Base-by-base conservation (phyloP, 208 protist species). In the Wallacemonas sp. region DNA sequence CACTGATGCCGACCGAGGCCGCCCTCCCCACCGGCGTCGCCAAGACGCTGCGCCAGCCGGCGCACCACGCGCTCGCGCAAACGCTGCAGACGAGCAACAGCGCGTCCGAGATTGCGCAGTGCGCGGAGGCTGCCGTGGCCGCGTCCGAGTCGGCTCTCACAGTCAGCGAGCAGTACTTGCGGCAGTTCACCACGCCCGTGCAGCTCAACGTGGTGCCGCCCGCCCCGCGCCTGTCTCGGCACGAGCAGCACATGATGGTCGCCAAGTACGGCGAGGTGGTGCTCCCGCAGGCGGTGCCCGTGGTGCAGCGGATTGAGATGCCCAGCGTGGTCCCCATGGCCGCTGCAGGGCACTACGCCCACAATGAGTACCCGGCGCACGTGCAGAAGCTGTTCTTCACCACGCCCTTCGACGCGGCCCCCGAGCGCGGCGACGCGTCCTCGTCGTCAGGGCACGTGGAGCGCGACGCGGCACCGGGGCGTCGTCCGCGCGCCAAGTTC, bases 201-300 rank as follows among this genome's bases (percentile, higher is more conserved):
- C 84, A 87, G 63, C 65, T 95, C 25, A 95, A 95, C 68, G 82
- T 85, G 3, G 38, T 80, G 10, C 89, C 87, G 20, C 77, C 74
- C 2, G 59, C 70, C 18, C 65, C 67, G 33, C 79, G 82, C 2
- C 75, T 87, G 38, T 88, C 84, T 25, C 86, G 89, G 1, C 70
- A 95, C 65, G 86, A 89, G 70, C 86, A 92, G 69, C 89, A 95
- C 67, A 85, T 79, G 45, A 81, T 87, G 76, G 18, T 91, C 31
- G 72, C 77, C 0, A 84, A 62, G 54, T 61, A 71, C 14, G 86
- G 82, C 25, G 59, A 61, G 62, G 65, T 85, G 1, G 55, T 45
- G 10, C 31, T 71, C 1, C 77, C 81, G 46, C 67, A 80, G 33
- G 69, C 82, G 0, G 76, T 89, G 48, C 86, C 82, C 1, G 72